Base-by-base conservation (phyloP, 1,139 yeast species). In the Schwanniomyces etchellsii region DNA sequence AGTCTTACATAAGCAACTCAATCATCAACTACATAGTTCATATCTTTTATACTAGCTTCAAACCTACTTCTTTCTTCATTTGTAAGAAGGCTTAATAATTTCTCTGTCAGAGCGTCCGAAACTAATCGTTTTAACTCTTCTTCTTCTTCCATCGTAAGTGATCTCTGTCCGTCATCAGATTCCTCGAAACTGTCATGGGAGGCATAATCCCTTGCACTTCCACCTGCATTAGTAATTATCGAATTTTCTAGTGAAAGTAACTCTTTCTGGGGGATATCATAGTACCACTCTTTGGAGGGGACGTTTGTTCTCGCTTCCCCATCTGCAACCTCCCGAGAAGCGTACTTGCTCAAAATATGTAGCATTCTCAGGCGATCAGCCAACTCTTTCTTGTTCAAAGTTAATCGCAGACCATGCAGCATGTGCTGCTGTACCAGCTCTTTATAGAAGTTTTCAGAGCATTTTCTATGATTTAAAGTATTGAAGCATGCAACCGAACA, bases 401-500 rank as follows among this genome's bases (percentile, higher is more conserved):
- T n/a, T n/a, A n/a, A n/a, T n/a, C n/a, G n/a, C n/a, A n/a, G n/a
- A n/a, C n/a, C n/a, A n/a, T n/a, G n/a, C n/a, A n/a, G n/a, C n/a
- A n/a, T n/a, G n/a, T n/a, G n/a, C n/a, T n/a, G n/a, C n/a, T n/a
- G n/a, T n/a, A n/a, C n/a, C n/a, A n/a, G n/a, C n/a, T n/a, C 14
- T 23, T 26, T 28, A 18, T 34, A 34, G 27, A 34, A 34, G 5
- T 29, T 20, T 24, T 35, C 37, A 9, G 33, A 29, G 22, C 40
- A 37, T 9, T 16, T 15, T 14, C 24, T 12, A 16, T 37, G 40
- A 16, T 27, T 18, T 10, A 28, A 16, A 10, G 37, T 32, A 16
- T 35, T 35, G 28, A 31, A 37, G 24, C 40, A 37, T 10, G 16
- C 23, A 10, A 35, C 12, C 7, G 37, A 33, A 20, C 40, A 37